phyloP scores from a whole-genome alignment of 164 flowering plant species.

The Cinnamomum chago region DNA sequence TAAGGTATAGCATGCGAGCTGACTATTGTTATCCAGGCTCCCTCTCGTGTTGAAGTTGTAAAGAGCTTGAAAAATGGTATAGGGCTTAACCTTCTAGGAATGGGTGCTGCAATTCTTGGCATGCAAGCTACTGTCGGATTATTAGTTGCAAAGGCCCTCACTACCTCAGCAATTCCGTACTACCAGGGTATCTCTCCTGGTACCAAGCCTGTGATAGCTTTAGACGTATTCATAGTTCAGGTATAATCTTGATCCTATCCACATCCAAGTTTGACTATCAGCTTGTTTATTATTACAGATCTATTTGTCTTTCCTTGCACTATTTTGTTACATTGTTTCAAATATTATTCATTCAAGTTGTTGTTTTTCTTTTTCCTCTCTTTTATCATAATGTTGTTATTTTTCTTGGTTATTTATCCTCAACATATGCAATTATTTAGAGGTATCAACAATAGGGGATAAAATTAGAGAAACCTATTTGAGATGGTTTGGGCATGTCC shows the following conservation, averaged over 20 bases:
- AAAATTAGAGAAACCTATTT: too few relatives aligned
- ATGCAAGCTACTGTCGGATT: conserved; percentile 98
- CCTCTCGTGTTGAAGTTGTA: conserved; percentile 94
- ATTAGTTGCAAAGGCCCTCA: conserved; percentile 91
- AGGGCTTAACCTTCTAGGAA: conserved; percentile 72
- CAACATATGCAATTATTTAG: background rate
- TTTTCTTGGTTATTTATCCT: background rate
- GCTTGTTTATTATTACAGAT: background rate
- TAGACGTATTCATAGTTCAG: conserved; percentile 98
- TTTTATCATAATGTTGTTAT: background rate
- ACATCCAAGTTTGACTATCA: background rate
- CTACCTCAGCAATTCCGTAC: conserved; percentile 80
- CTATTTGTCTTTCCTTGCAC: background rate
- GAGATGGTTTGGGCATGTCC: too few relatives aligned
- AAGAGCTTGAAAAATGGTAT: conserved; percentile 87
- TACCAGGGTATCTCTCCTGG: conserved; percentile 82
- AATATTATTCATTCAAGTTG: background rate
- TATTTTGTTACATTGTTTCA: background rate
- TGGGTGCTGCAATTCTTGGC: conserved; percentile 96
- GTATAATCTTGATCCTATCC: conserved; percentile 30
- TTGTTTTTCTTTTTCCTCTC: background rate
- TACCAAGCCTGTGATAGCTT: conserved; percentile 82
- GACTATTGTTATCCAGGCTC: conserved; percentile 58
- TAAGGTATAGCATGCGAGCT: background rate
- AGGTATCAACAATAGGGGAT: too few relatives aligned